Conservation (phyloP, 2,329 filamentous ascomycete genomes). For the Phialophora expanda region DNA sequence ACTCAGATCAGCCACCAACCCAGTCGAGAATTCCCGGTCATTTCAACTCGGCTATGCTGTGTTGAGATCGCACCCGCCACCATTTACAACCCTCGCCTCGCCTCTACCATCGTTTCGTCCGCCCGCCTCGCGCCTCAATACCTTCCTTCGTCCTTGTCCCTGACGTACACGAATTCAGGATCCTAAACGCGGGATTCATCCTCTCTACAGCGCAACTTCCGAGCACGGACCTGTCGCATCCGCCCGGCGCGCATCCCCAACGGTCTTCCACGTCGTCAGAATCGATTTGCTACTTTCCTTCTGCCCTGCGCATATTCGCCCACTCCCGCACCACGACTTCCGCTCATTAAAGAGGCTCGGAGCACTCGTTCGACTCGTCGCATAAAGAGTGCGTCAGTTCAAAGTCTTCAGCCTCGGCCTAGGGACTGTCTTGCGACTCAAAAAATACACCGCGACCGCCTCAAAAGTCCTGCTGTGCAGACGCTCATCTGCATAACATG, state of each 20-base stretch:
- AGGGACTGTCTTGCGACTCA: constrained; percentile 1
- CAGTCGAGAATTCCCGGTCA: constrained; percentile 19
- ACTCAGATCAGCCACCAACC: not conserved
- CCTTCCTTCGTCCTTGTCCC: constrained; percentile 6
- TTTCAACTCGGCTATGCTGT: constrained; percentile 25
- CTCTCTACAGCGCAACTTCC: not conserved
- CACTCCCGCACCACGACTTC: constrained; percentile 4
- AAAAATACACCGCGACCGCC: not conserved
- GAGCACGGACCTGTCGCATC: constrained; percentile 3
- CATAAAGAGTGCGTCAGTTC: not conserved
- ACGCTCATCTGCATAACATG: constrained; percentile 26
- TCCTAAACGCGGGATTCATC: not conserved
- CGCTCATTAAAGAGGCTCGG: not conserved
- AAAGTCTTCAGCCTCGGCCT: not conserved
- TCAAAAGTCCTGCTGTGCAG: constrained; percentile 5
- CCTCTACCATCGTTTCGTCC: constrained; percentile 12
- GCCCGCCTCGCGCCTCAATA: constrained; percentile 16
- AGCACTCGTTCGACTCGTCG: not conserved
- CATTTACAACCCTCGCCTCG: constrained; percentile 25
- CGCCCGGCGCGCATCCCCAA: constrained; percentile 6
- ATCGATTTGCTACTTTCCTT: not conserved
- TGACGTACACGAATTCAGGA: constrained; percentile 14
- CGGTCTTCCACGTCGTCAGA: not conserved
- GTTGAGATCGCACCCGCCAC: constrained; percentile 16
- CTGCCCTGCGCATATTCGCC: constrained; percentile 4